Conservation (phyloP, 805 yeast species). For the Candida qinlingensis region DNA sequence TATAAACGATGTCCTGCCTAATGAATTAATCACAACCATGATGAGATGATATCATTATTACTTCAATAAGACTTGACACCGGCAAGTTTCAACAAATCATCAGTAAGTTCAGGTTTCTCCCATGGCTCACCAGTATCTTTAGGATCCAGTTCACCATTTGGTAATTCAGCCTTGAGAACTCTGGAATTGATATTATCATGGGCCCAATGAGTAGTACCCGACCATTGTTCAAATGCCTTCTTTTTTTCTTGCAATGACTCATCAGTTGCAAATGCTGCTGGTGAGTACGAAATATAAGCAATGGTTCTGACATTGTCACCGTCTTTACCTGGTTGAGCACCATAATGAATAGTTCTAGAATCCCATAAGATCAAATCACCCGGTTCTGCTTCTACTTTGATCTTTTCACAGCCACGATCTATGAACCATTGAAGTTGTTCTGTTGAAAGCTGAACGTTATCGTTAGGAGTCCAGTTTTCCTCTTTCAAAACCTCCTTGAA, state of each 20-base stretch:
- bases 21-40: too few relatives aligned
- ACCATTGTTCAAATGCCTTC: slow-evolving; percentile 22
- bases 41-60: too few relatives aligned
- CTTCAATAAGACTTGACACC: slow-evolving; percentile 19
- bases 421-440: slow-evolving; percentile 26
- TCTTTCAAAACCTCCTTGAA: slow-evolving; percentile 18
- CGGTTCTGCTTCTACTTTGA: slow-evolving; percentile 27
- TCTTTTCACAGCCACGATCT: slow-evolving; percentile 24
- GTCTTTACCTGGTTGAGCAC: slow-evolving; percentile 24
- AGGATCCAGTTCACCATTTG: slow-evolving; percentile 23
- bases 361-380: slow-evolving; percentile 34
- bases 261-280: slow-evolving; percentile 29
- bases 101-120: slow-evolving; percentile 23
- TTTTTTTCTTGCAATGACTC: slow-evolving; percentile 21
- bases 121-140: slow-evolving; percentile 23
- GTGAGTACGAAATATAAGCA: slow-evolving; percentile 27
- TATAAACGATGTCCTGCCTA: too few relatives aligned
- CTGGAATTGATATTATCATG: slow-evolving; percentile 24
- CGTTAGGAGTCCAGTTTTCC: slow-evolving; percentile 22
- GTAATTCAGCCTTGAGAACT: slow-evolving; percentile 9
- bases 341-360: slow-evolving; percentile 29
- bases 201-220: slow-evolving; percentile 30
- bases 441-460: slow-evolving; percentile 17
- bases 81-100: slow-evolving; percentile 25
- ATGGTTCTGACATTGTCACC: slow-evolving; percentile 26